phyloP scores from a whole-genome alignment of 176 grass and related monocot species.

The Phyllostachys edulis region DNA sequence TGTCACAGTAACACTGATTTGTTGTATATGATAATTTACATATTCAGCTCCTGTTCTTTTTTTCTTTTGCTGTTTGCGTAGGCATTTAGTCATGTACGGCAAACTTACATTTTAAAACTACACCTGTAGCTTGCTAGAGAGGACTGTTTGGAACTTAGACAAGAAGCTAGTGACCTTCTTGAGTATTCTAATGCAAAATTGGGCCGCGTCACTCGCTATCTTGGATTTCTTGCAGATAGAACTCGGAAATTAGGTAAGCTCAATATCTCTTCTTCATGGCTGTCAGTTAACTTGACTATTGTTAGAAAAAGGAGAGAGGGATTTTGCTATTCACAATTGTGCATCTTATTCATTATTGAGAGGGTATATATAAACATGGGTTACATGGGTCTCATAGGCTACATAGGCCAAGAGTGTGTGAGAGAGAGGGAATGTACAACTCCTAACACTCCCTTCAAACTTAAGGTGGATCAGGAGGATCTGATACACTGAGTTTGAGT shows the following conservation, averaged over 20 bases:
- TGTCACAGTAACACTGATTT: slow-evolving; percentile 7
- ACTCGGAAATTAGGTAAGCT: slow-evolving; percentile 87
- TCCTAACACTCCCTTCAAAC: no score
- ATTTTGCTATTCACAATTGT: no score
- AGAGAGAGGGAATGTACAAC: no score
- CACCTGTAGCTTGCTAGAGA: slow-evolving; percentile 73
- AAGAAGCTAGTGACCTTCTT: slow-evolving; percentile 88
- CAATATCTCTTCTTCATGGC: slow-evolving; percentile 8
- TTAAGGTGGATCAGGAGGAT: no score
- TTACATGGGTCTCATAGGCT: no score
- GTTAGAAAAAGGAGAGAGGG: no score
- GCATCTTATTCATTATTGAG: no score
- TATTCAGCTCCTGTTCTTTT: slow-evolving; percentile 16
- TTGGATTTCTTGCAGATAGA: slow-evolving; percentile 95
- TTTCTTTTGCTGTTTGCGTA: no score
- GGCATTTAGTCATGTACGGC: no score
- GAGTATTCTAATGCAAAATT: slow-evolving; percentile 98
- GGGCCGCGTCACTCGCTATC: slow-evolving; percentile 88
- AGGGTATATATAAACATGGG: no score
- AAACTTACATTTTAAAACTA: slow-evolving; percentile 28
- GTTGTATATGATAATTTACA: neutral
- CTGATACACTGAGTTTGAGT: no score
- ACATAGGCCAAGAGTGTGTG: no score
- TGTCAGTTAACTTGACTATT: slow-evolving; percentile 29
- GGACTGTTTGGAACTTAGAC: slow-evolving; percentile 85